Base-by-base conservation (phyloP, 1,284 basidiomycete species). In the Cryptococcus sp. region DNA sequence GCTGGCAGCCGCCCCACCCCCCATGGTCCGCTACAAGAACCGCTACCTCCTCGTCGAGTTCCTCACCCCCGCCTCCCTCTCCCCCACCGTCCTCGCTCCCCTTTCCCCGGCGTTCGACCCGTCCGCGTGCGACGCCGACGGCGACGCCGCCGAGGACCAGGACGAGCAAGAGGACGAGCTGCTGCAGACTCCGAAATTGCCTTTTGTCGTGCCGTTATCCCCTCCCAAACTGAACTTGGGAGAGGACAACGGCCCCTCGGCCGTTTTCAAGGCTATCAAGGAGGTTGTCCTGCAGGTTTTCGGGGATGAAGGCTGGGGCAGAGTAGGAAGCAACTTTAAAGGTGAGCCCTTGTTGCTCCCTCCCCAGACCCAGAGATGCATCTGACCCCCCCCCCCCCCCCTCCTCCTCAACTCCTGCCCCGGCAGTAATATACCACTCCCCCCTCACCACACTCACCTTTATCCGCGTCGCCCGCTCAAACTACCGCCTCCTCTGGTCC, bases 1-100 rank as follows among this genome's bases (percentile, higher is more conserved):
- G 18, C 46, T 12, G 4, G n/a, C 13, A 8, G 20, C 15, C 33
- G 8, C 33, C 13, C 13, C 21, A 35, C 35, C 16, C 36, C 45
- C 46, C 15, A 76, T 76, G 74, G 74, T 76, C 54, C 56, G 74
- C 45, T 76, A 73, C 72, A 76, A 76, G 67, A 73, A 76, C 49
- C 67, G 71, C 16, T 69, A 72, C 50, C 59, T 77, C n/a, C 71
- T 74, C n/a, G 71, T 76, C 50, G 76, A 77, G 56, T 76, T 76
- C 44, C 63, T 76, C 47, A 57, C 65, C 23, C 69, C 73, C 1
- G 43, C 55, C 0, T 39, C 56, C 5, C 56, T 70, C 21, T 13
- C 50, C 6, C 42, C 64, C 4, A 55, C 56, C 28, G 33, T 47
- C 37, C 44, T 42, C 12, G 23, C 55, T 45, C n/a, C 40, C 47